Evolutionary conservation across 78 protist species (phyloP).

Genomic region (Thecamonas trahens): DNA sequence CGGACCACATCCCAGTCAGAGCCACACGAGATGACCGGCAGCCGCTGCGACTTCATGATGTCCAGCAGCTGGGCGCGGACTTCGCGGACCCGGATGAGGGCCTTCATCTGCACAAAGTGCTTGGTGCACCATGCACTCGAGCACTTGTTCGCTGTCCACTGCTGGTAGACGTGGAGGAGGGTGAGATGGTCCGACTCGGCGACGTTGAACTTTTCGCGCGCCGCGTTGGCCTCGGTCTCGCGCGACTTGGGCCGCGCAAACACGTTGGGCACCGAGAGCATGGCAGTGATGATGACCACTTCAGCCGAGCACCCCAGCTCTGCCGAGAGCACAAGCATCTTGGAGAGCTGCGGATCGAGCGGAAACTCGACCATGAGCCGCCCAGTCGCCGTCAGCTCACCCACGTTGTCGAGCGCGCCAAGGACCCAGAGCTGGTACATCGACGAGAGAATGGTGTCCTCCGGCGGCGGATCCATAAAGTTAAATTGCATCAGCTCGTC

Average conservation of each 20-base stretch:
- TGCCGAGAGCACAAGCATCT: constrained; percentile 69
- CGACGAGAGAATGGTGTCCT: constrained; percentile 53
- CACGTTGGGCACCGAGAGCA: constrained; percentile 81
- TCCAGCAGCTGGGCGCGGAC: constrained; percentile 90
- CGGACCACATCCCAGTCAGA: constrained; percentile 83
- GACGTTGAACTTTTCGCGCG: constrained; percentile 81
- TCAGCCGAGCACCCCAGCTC: constrained; percentile 34
- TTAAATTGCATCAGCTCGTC: constrained; percentile 82
- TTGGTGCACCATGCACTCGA: constrained; percentile 74
- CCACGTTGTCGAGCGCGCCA: constrained; percentile 92
- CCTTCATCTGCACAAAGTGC: constrained; percentile 85
- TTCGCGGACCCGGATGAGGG: constrained; percentile 62
- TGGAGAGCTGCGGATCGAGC: constrained; percentile 91
- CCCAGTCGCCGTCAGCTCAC: constrained; percentile 79
- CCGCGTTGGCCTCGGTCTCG: constrained; percentile 76
- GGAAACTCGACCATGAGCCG: constrained; percentile 86
- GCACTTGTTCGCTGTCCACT: constrained; percentile 68
- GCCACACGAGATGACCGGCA: constrained; percentile 22
- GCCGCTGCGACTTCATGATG: constrained; percentile 51
- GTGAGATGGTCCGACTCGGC: constrained; percentile 97
- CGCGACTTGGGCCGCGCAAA: constrained; percentile 86
- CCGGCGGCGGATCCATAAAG: constrained; percentile 99
- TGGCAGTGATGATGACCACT: constrained; percentile 72
- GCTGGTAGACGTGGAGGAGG: constrained; percentile 81
- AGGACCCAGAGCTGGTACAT: constrained; percentile 95